Conservation (phyloP, 2,329 filamentous ascomycete genomes). For the Pyrenophora teres region DNA sequence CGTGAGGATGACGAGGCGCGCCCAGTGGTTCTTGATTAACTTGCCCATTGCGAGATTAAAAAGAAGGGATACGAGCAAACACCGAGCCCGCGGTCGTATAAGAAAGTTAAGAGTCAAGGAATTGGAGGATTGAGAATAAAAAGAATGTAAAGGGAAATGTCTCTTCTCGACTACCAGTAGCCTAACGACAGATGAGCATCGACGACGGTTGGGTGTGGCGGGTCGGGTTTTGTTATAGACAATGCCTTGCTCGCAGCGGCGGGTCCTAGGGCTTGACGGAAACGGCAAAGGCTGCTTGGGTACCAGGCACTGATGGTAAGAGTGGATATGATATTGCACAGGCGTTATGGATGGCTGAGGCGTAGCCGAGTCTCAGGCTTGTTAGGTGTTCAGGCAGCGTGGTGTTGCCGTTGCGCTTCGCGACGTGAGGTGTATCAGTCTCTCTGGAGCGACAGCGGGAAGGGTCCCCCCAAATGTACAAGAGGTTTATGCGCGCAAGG, state of each 20-base stretch:
- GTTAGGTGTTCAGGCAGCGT: conserved; percentile 38
- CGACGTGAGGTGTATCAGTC: conserved; percentile 46
- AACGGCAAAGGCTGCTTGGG: conserved; percentile 18
- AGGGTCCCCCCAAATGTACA: conserved; percentile 39
- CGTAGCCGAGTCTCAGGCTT: conserved; percentile 42
- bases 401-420: conserved; percentile 29
- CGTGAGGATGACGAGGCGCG: conserved; percentile 87
- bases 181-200: conserved; percentile 40
- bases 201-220: conserved; percentile 25
- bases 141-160: conserved; percentile 14
- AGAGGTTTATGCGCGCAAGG: conserved; percentile 40
- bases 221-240: conserved; percentile 44
- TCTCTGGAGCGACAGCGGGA: conserved; percentile 31
- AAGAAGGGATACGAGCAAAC: conserved; percentile 37
- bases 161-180: conserved; percentile 46
- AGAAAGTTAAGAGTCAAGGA: conserved; percentile 12
- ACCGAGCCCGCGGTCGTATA: conserved; percentile 36
- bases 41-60: conserved; percentile 72
- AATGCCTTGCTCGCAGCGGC: conserved; percentile 18
- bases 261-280: conserved; percentile 14
- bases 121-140: neutral
- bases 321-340: conserved; percentile 10
- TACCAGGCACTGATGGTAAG: conserved; percentile 29
- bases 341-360: conserved; percentile 34
- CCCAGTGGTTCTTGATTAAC: conserved; percentile 99